phyloP scores from a whole-genome alignment of 192 early-diverging fungal genomes.

The Coemansia sp. region DNA sequence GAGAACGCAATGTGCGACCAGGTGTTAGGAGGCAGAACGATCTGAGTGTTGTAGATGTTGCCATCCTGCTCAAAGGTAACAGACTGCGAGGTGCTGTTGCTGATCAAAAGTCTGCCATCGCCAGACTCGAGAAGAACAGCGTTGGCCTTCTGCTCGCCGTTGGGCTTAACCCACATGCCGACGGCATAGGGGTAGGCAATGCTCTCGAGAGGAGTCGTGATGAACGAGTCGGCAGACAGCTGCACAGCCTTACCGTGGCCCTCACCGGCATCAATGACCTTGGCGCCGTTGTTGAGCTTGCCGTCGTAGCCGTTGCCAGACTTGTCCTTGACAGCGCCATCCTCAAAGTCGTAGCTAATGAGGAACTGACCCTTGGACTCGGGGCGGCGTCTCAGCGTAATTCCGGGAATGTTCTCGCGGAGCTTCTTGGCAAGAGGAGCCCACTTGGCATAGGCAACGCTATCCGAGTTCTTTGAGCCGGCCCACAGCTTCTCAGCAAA shows the following conservation, averaged over 20 bases:
- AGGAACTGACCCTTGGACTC: slow-evolving; percentile 37
- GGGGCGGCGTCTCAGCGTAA: slow-evolving; percentile 34
- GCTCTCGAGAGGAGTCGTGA: slow-evolving; percentile 37
- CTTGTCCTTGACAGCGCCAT: slow-evolving; percentile 27
- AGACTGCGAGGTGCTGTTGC: slow-evolving; percentile 28
- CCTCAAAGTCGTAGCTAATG: slow-evolving; percentile 44
- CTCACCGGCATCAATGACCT: slow-evolving; percentile 33
- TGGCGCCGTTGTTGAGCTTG: slow-evolving; percentile 43
- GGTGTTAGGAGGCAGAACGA: slow-evolving; percentile 23
- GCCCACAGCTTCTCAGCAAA: slow-evolving; percentile 51
- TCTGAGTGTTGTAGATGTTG: slow-evolving; percentile 40
- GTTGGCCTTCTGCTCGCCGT: slow-evolving; percentile 27
- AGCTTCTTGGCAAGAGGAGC: slow-evolving; percentile 49
- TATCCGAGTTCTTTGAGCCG: slow-evolving; percentile 36
- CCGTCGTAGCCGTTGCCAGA: slow-evolving; percentile 46
- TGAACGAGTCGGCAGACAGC: slow-evolving; percentile 28
- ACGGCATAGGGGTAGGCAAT: slow-evolving; percentile 43
- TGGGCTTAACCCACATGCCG: slow-evolving; percentile 46
- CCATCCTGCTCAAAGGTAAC: slow-evolving; percentile 43
- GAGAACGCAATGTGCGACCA: slow-evolving; percentile 47
- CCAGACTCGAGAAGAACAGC: slow-evolving; percentile 39
- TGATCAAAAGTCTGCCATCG: slow-evolving; percentile 37
- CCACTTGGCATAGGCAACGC: slow-evolving; percentile 37
- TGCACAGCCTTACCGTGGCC: slow-evolving; percentile 42
- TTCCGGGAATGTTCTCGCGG: slow-evolving; percentile 46